Base-by-base conservation (phyloP, 2,329 filamentous ascomycete species). In the Xylaria sp. region DNA sequence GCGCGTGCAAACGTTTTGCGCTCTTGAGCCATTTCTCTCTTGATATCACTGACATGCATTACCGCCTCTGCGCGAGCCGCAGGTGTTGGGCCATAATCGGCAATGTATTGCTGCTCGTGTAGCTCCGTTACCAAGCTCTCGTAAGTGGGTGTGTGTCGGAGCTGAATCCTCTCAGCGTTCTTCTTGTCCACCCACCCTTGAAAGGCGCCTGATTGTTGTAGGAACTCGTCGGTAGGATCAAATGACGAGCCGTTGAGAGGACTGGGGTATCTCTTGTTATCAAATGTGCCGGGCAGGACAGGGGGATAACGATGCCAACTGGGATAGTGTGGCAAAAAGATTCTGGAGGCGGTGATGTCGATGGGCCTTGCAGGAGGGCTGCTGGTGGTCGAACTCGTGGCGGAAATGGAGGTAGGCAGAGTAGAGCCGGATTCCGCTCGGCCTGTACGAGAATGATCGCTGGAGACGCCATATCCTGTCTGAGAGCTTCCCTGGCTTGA, bases 181-280 rank as follows among this genome's bases (percentile, higher is more conserved):
- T 62, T 67, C 51, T 69, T 25, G 8, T 62, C 23, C n/a, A 73
- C 59, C 69, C 70, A 74, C 39, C 59, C 20, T 52, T 68, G 70
- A 20, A 76, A 65, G 41, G 66, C 65, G 25, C 20, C 25, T 5
- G 73, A 75, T 39, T 71, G 69, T 25, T 69, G 25, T 20, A 75
- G 57, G 58, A 73, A 69, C n/a, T 18, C 7, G 8, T 68, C n/a
- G 1, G 61, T 68, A 44, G 57, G 44, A 51, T 71, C 28, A n/a
- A 46, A 41, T 13, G 51, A 31, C 0, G 31, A 34, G 20, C 20
- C 46, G 15, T 54, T 68, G 4, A 59, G 28, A 57, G 41, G 41
- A 25, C 31, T 48, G 18, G n/a, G 8, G n/a, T 25, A 13, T 51
- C 18, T 59, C 23, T 15, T 23, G 12, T 50, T 51, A 7, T 72